phyloP scores from a whole-genome alignment of 345 rosid genomes.

The Hibiscus tridactylites region DNA sequence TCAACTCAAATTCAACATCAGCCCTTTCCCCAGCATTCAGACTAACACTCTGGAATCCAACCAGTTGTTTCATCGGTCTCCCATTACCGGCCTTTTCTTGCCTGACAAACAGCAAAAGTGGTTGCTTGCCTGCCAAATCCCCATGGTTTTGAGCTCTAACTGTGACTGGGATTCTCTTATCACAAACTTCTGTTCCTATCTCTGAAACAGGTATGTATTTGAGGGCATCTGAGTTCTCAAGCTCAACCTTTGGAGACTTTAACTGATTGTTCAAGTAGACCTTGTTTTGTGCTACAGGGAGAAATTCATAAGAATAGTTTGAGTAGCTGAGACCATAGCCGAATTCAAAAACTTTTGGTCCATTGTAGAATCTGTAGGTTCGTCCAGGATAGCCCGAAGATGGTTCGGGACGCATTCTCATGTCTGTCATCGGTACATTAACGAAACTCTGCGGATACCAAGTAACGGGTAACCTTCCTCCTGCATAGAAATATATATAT shows the following conservation, averaged over 20 bases:
- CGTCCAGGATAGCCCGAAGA: neutral
- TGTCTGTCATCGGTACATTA: neutral
- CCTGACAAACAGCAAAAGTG: neutral
- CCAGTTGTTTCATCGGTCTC: neutral
- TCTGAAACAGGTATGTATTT: neutral
- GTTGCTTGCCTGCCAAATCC: neutral
- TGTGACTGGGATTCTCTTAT: neutral
- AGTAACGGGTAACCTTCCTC: neutral
- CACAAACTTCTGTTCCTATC: neutral
- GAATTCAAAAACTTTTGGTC: neutral
- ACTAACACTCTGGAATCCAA: neutral
- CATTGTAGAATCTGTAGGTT: neutral
- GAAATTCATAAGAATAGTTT: neutral
- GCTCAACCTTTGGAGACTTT: neutral
- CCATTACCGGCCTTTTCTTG: neutral
- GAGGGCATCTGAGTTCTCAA: neutral
- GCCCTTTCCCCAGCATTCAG: neutral
- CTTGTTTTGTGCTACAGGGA: neutral
- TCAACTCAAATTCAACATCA: neutral
- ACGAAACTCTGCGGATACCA: neutral
- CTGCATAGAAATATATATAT: neutral
- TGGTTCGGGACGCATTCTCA: neutral
- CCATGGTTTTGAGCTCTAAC: neutral
- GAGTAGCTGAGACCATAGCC: neutral
- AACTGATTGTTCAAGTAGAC: neutral